A percentile compares a stretch with the other conserved stretches of the same genome.
These are phyloP conservation scores for Solanum sitiens DNA, from an alignment of 257 asterid species.

Conservation along the genomic window DNA sequence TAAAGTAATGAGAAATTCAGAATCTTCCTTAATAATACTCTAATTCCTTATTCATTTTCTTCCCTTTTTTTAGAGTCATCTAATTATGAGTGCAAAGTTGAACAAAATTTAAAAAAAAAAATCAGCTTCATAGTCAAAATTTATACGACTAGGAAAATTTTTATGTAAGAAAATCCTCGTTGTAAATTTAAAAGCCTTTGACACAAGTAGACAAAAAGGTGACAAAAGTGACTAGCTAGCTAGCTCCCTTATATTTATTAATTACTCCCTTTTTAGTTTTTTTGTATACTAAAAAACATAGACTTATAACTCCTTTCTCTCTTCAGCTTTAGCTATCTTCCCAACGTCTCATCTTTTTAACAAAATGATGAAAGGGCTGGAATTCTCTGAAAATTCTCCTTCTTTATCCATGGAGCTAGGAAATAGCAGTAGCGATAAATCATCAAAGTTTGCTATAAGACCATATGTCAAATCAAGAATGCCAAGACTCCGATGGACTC, in stretches of 20 bases:
- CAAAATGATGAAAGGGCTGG: neutral
- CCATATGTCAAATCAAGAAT: constrained; percentile 47
- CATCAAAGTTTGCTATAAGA: constrained; percentile 17
- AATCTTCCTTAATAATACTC: neutral
- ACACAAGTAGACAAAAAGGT: constrained; percentile 44
- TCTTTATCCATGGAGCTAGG: constrained; percentile 3
- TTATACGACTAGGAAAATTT: constrained; percentile 13
- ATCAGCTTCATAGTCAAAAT: neutral
- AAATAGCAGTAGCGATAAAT: neutral
- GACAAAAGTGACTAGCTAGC: constrained; percentile 16
- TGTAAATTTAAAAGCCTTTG: constrained; percentile 13
- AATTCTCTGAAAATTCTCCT: neutral
- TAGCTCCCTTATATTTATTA: constrained; percentile 20
- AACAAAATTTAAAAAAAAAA: neutral
- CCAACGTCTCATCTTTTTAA: neutral
- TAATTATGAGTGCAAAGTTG: neutral
- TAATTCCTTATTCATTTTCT: neutral
- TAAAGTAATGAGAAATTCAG: neutral
- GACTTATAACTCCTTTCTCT: neutral
- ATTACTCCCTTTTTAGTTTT: constrained; percentile 12
- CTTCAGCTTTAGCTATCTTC: neutral
- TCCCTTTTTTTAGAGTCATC: neutral
- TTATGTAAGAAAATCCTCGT: neutral
- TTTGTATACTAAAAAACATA: neutral
- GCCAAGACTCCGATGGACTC: constrained; percentile 61